Evolutionary conservation across 768 basidiomycete genomes (phyloP).

Genomic region (Podaxis carcinomalis): DNA sequence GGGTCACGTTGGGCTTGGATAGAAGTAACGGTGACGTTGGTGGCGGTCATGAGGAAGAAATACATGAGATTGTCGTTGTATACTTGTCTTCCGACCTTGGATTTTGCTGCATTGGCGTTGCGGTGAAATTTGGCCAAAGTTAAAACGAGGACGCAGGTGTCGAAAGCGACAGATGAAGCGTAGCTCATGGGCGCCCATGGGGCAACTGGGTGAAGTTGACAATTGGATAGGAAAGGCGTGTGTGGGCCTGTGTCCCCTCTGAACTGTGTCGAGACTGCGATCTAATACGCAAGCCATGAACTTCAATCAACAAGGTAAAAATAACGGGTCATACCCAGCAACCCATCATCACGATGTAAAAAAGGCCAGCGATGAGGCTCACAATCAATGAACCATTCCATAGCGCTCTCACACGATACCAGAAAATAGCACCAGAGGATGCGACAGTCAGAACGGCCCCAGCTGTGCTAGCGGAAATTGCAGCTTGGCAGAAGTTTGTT

Average conservation of each 20-base stretch:
- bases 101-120: neutral
- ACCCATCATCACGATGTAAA: slow-evolving; percentile 6
- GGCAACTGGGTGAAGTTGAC: neutral
- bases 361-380: neutral
- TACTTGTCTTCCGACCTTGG: neutral
- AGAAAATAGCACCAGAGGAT: slow-evolving; percentile 6
- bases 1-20: slow-evolving; percentile 5
- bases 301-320: neutral
- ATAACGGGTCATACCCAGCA: neutral
- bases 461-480: neutral
- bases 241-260: slow-evolving; percentile 2
- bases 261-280: slow-evolving; percentile 1
- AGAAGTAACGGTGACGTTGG: neutral
- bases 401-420: slow-evolving; percentile 4
- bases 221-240: slow-evolving; percentile 3
- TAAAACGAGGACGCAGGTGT: slow-evolving; percentile 4
- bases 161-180: slow-evolving; percentile 7
- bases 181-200: slow-evolving; percentile 9
- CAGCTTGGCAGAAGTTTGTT: neutral
- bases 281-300: neutral
- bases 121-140: slow-evolving; percentile 1
- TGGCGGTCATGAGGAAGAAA: slow-evolving; percentile 6
- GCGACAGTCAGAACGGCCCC: slow-evolving; percentile 4
- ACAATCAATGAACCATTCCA: slow-evolving; percentile 3
- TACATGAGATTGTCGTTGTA: slow-evolving; percentile 5